Evolutionary conservation across 306 rosid genomes (phyloP).

Genomic region (Ormosia semicastrata): DNA sequence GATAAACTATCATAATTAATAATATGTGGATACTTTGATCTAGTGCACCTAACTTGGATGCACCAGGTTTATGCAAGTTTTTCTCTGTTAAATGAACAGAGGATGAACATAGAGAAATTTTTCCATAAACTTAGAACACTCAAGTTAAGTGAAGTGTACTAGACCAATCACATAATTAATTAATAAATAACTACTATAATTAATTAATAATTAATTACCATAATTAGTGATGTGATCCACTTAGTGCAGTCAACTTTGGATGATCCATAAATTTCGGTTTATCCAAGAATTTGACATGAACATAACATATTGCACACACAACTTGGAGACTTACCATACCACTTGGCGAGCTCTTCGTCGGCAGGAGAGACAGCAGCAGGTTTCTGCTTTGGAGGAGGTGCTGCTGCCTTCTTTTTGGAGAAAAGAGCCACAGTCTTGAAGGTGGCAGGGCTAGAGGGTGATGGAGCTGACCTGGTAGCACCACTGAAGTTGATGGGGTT

Average conservation of each 20-base stretch:
- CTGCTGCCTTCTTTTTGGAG: constrained; percentile 65
- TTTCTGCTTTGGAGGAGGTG: constrained; percentile 61
- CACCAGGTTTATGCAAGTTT: neutral
- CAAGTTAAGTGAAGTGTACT: no score
- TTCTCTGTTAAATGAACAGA: neutral
- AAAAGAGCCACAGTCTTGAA: constrained; percentile 87
- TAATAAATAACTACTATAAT: no score
- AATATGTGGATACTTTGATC: neutral
- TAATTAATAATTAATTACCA: no score
- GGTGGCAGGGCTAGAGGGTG: constrained; percentile 53
- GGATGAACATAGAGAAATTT: no score
- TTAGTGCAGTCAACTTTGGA: no score
- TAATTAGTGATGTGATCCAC: no score
- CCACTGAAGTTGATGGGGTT: constrained; percentile 69
- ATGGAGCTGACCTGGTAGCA: constrained; percentile 58
- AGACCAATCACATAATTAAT: no score
- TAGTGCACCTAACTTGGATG: neutral
- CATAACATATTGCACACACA: neutral
- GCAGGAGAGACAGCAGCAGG: constrained; percentile 46
- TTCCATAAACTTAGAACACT: no score
- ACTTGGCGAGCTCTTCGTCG: constrained; percentile 93
- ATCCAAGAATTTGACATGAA: neutral
- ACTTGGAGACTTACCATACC: constrained; percentile 78
- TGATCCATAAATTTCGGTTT: no score
- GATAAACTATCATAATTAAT: no score